phyloP scores from a whole-genome alignment of 108 stramenopile species.

The Ochromonas danica region DNA sequence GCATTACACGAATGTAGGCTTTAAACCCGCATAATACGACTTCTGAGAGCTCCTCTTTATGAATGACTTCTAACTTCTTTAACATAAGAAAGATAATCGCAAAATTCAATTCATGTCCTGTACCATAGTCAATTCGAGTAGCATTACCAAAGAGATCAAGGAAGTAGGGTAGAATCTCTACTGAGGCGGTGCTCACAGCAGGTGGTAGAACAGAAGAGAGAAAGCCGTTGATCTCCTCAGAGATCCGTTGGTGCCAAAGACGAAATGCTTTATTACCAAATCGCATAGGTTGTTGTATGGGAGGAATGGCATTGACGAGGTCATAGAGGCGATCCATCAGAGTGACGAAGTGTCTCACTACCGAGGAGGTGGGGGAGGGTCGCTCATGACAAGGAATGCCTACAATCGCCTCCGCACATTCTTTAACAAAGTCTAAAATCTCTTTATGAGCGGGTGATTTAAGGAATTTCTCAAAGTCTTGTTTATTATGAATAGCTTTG shows the following conservation, averaged over 20 bases:
- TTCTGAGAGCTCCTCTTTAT: conserved; percentile 39
- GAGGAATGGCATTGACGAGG: conserved; percentile 55
- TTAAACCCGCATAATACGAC: conserved; percentile 21
- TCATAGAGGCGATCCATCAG: conserved; percentile 40
- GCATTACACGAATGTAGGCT: conserved; percentile 51
- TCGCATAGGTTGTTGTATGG: conserved; percentile 59
- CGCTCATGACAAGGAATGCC: no score
- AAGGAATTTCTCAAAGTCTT: neutral
- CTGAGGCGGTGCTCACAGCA: conserved; percentile 2
- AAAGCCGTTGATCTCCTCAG: neutral
- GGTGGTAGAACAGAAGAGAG: neutral
- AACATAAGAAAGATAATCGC: conserved; percentile 66
- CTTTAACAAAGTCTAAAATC: neutral
- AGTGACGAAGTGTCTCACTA: neutral
- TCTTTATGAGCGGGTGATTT: neutral
- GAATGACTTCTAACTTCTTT: conserved; percentile 42
- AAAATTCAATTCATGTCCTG: conserved; percentile 91
- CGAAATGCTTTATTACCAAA: conserved; percentile 61
- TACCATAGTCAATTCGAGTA: conserved; percentile 85
- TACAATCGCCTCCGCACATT: neutral
- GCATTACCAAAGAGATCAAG: conserved; percentile 81
- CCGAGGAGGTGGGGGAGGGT: no score
- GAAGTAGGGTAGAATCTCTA: conserved; percentile 74
- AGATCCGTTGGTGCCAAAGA: conserved; percentile 25
- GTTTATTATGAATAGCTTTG: neutral